Evolutionary conservation across 2,329 filamentous ascomycete species (phyloP).

Genomic region (Furcasterigmium furcatum): DNA sequence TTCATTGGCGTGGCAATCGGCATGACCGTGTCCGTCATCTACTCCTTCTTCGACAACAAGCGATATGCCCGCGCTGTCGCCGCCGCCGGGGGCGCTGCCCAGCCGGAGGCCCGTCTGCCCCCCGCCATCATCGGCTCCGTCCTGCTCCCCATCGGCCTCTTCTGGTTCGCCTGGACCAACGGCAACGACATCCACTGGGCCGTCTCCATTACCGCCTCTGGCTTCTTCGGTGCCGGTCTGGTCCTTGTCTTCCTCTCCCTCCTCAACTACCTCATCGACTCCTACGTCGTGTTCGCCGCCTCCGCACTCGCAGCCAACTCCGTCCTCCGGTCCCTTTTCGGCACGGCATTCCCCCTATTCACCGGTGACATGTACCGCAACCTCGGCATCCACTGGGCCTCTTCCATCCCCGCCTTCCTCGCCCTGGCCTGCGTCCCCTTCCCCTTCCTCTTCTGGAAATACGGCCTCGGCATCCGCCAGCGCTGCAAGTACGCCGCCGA

Average conservation of each 20-base stretch:
- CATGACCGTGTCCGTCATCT: conserved; percentile 53
- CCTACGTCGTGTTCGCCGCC: conserved; percentile 68
- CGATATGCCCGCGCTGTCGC: conserved; percentile 43
- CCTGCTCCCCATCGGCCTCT: conserved; percentile 56
- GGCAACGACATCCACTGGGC: conserved; percentile 53
- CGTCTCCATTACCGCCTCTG: conserved; percentile 40
- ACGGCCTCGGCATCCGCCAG: conserved; percentile 49
- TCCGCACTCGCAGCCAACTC: conserved; percentile 71
- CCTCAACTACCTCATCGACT: conserved; percentile 66
- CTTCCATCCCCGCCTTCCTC: conserved; percentile 70
- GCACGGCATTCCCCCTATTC: conserved; percentile 71
- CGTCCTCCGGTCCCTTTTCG: conserved; percentile 69
- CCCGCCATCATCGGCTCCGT: conserved; percentile 58
- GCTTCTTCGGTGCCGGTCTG: conserved; percentile 51
- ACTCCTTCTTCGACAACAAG: conserved; percentile 50
- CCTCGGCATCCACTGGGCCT: conserved; percentile 74
- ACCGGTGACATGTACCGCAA: conserved; percentile 55
- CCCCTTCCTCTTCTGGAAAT: conserved; percentile 74
- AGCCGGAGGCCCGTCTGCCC: conserved; percentile 61
- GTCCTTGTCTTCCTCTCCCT: conserved; percentile 65
- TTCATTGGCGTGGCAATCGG: conserved; percentile 65
- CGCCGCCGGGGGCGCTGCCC: conserved; percentile 50
- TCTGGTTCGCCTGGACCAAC: conserved; percentile 67
- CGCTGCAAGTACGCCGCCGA: conserved; percentile 54
- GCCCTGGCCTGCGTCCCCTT: conserved; percentile 69